phyloP scores from a whole-genome alignment of 805 yeast genomes.

The Hanseniaspora singularis region DNA sequence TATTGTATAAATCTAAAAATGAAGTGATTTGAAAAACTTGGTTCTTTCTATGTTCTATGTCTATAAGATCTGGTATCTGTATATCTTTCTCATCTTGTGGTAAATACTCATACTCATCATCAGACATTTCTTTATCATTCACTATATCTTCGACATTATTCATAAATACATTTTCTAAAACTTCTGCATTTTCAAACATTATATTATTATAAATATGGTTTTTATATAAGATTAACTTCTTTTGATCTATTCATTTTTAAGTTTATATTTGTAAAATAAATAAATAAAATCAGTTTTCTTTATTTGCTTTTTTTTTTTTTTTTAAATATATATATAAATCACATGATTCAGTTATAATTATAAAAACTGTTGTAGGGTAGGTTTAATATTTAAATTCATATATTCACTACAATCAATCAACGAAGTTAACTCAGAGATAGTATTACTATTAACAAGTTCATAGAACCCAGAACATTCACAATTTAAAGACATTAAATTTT shows the following conservation, averaged over 20 bases:
- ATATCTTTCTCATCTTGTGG: neutral
- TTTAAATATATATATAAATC: too few species aligned
- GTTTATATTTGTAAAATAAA: too few species aligned
- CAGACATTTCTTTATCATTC: too few species aligned
- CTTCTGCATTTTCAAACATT: too few species aligned
- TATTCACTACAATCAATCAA: slow-evolving; percentile 8
- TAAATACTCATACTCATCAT: neutral
- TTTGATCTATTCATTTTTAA: too few species aligned
- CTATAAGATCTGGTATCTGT: neutral
- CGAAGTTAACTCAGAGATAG: neutral
- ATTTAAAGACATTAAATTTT: slow-evolving; percentile 54
- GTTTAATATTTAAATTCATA: neutral
- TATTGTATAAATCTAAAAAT: slow-evolving; percentile 4
- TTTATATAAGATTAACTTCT: too few species aligned
- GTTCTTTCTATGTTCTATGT: neutral
- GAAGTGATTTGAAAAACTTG: slow-evolving; percentile 1
- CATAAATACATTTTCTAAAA: too few species aligned
- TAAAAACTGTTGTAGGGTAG: slow-evolving; percentile 1
- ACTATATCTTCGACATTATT: too few species aligned
- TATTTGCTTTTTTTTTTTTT: too few species aligned
- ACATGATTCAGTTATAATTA: too few species aligned
- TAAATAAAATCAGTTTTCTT: too few species aligned
- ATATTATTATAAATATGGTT: too few species aligned
- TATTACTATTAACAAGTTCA: neutral
- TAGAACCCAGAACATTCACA: slow-evolving; percentile 75